Base-by-base conservation (phyloP, 208 protist genomes). In the Trypanosoma lewisi region DNA sequence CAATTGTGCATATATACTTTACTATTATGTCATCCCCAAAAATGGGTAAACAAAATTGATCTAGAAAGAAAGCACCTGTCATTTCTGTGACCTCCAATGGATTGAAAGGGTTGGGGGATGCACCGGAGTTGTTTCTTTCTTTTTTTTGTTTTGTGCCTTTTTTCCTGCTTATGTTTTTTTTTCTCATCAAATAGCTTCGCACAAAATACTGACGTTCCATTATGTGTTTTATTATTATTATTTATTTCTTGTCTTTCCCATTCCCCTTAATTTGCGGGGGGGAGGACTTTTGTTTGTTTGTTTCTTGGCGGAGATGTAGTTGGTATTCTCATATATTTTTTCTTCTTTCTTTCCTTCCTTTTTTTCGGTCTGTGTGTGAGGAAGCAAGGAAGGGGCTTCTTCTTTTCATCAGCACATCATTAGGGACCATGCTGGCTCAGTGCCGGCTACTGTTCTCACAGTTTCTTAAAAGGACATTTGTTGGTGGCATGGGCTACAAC, bases 1-100 rank as follows among this genome's bases (percentile, higher is more conserved):
- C 75, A 11, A 17, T 93, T 23, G 80, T 93, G 12, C 81, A 93
- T 41, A 69, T 93, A 8, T 93, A 91, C 66, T 87, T 89, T 53
- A 75, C 75, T 17, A 68, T 92, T 25, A 47, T 75, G 2, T 68
- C 68, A 12, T 89, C 85, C 0, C 88, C 88, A 8, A 87, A 76
- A 39, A 83, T 89, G 80, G 33, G 49, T 44, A 27, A 48, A 45
- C 17, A 25, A 25, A 48, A 8, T 4, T 64, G 52, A 36, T 2
- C 7, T 57, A 45, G 31, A 14, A 60, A 31, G 28, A 42, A 39
- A 45, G 21, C 12, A 11, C 12, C 4, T 11, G 28, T 6, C 21
- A 23, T 19, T 1, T 58, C 0, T 58, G 11, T 58, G 12, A 31
- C 0, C 5, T n/a, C n/a, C n/a, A n/a, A n/a, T n/a, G n/a, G n/a